These are phyloP conservation scores for Magnusiomyces ingens DNA, from an alignment of 1,139 yeast genomes.

Conservation along the genomic window DNA sequence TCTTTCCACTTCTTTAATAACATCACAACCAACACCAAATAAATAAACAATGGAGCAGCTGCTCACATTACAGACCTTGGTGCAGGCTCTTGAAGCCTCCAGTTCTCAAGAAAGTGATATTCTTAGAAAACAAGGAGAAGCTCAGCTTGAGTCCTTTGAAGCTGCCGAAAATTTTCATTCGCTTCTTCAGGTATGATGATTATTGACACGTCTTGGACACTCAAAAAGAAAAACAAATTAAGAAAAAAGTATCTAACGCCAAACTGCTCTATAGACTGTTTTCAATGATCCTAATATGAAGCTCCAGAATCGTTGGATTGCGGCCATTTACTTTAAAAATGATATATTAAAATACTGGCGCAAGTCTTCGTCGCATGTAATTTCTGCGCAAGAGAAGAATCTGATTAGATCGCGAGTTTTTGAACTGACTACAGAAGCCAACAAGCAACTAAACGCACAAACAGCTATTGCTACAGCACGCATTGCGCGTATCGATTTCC, in stretches of 20 bases:
- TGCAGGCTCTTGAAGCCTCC: conserved; percentile 42
- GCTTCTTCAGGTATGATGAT: conserved; percentile 40
- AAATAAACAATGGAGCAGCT: too few relatives aligned
- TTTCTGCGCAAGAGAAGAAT: conserved; percentile 55
- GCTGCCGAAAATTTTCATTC: conserved; percentile 52
- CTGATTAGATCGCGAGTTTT: conserved; percentile 57
- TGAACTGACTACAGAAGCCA: conserved; percentile 56
- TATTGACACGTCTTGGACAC: background rate
- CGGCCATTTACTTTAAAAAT: conserved; percentile 81
- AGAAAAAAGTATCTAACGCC: background rate
- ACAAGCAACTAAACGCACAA: conserved; percentile 68
- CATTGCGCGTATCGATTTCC: conserved; percentile 79
- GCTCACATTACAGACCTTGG: too few relatives aligned
- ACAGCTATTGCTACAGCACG: conserved; percentile 76
- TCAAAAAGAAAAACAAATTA: background rate
- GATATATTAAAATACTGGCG: conserved; percentile 85
- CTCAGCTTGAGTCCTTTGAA: conserved; percentile 65
- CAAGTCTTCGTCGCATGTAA: conserved; percentile 41
- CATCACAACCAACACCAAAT: too few relatives aligned
- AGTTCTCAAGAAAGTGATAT: conserved; percentile 43
- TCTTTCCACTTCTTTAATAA: too few relatives aligned
- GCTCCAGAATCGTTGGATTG: conserved; percentile 72
- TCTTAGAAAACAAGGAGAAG: conserved; percentile 58
- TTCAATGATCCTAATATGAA: conserved; percentile 33
- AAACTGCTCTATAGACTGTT: background rate